These are phyloP conservation scores for Nannochloropsis granulata DNA, from an alignment of 108 stramenopile species.

Conservation along the genomic window DNA sequence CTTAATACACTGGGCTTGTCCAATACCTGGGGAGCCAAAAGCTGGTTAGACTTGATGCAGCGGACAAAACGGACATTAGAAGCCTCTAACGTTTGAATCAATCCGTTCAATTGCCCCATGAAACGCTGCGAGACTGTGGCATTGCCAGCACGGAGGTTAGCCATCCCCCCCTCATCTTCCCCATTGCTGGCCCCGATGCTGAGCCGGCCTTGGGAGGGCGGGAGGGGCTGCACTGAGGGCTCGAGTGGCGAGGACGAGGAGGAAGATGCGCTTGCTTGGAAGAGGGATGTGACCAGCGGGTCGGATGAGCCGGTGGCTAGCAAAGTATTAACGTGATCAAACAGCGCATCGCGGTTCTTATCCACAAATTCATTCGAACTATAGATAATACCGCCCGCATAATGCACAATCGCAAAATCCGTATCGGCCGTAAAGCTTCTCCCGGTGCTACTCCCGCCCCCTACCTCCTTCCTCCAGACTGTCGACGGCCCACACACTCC, in stretches of 20 bases:
- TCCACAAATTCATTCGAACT: slow-evolving; percentile 47
- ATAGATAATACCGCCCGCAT: slow-evolving; percentile 52
- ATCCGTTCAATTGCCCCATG: slow-evolving; percentile 42
- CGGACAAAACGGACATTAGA: slow-evolving; percentile 59
- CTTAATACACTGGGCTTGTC: slow-evolving; percentile 44
- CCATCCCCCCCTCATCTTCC: background rate
- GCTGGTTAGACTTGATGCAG: slow-evolving; percentile 60
- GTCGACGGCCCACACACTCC: background rate
- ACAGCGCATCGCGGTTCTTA: slow-evolving; percentile 40
- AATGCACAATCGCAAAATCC: slow-evolving; percentile 41
- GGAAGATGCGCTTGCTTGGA: background rate
- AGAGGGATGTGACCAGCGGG: slow-evolving; percentile 37
- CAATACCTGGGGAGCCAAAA: slow-evolving; percentile 41
- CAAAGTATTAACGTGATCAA: slow-evolving; percentile 30
- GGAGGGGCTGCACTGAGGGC: background rate
- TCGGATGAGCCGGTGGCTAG: slow-evolving; percentile 30
- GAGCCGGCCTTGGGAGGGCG: background rate
- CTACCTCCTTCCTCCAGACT: background rate
- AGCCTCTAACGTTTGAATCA: slow-evolving; percentile 41
- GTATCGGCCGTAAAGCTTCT: background rate
- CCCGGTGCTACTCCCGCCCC: background rate
- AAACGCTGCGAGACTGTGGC: slow-evolving; percentile 51
- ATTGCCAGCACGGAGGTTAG: slow-evolving; percentile 9
- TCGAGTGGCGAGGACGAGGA: background rate
- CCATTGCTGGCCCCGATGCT: background rate